Conservation (phyloP, 768 basidiomycete genomes). For the Hygrophorus russula region DNA sequence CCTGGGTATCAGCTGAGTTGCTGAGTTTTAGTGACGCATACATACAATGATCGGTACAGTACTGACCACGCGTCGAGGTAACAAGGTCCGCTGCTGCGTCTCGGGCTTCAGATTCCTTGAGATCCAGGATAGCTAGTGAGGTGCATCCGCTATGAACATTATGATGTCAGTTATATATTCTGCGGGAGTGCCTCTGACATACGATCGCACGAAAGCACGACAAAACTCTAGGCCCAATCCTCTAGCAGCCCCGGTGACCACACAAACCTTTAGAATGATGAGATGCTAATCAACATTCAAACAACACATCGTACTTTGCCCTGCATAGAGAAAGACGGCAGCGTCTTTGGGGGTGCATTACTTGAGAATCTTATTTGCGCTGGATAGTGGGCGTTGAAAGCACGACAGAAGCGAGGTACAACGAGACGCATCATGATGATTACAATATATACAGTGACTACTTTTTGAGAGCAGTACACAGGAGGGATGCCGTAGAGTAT, state of each 20-base stretch:
- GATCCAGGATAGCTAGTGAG: slow-evolving; percentile 69
- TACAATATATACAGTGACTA: too few species aligned
- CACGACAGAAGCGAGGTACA: slow-evolving; percentile 7
- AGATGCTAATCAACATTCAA: not conserved
- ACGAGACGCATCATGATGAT: slow-evolving; percentile 3
- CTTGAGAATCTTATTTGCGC: slow-evolving; percentile 6
- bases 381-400: too few species aligned
- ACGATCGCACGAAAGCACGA: slow-evolving; percentile 83
- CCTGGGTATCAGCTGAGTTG: slow-evolving; percentile 41
- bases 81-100: slow-evolving; percentile 60
- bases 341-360: slow-evolving; percentile 34
- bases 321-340: slow-evolving; percentile 71
- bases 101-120: slow-evolving; percentile 59
- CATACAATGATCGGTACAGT: slow-evolving; percentile 12
- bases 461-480: too few species aligned
- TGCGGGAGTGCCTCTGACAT: slow-evolving; percentile 16
- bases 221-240: slow-evolving; percentile 90
- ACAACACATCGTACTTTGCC: slow-evolving; percentile 43
- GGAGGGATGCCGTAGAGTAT: too few species aligned
- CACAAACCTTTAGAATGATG: slow-evolving; percentile 50
- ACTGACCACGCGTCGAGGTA: not conserved
- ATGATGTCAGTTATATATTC: not conserved
- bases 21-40: slow-evolving; percentile 9
- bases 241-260: slow-evolving; percentile 88
- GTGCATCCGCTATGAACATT: slow-evolving; percentile 71